A percentile compares a stretch with the other conserved stretches of the same genome.
Evolutionary conservation across 495 filamentous ascomycete genomes (phyloP).

Genomic region (Penicillium goetzii): DNA sequence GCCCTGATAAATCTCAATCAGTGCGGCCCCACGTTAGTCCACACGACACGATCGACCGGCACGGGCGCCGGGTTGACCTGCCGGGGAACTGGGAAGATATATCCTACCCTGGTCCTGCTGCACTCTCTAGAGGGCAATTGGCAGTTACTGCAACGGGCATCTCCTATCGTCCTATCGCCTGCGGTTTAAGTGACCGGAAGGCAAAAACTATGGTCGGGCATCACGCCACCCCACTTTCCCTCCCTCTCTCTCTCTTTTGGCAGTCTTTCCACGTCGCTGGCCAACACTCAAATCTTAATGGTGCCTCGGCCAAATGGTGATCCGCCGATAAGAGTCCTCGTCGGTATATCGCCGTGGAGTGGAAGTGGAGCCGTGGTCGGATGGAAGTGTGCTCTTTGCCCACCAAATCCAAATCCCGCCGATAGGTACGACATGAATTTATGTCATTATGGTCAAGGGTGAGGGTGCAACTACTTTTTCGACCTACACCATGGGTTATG

Average conservation of each 20-base stretch:
- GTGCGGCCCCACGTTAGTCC: constrained; percentile 11
- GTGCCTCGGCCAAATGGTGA: constrained; percentile 4
- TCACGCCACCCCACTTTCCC: neutral
- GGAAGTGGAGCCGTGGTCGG: constrained; percentile 14
- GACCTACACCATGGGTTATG: neutral
- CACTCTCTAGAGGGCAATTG: neutral
- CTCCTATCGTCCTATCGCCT: neutral
- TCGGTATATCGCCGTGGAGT: constrained; percentile 6
- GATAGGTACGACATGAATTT: constrained; percentile 9
- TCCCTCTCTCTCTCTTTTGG: no score
- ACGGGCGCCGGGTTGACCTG: neutral
- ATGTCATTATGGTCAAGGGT: neutral
- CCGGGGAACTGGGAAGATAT: neutral
- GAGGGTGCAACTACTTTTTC: neutral
- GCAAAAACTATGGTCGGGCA: neutral
- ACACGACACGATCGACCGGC: constrained; percentile 17
- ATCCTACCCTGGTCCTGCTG: neutral
- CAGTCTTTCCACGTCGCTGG: neutral
- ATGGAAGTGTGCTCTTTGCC: neutral
- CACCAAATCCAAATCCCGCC: neutral
- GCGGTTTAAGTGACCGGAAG: neutral
- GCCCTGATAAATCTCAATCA: constrained; percentile 15
- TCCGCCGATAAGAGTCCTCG: constrained; percentile 13
- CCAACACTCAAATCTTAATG: neutral
- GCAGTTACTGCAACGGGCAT: neutral